These are phyloP conservation scores for Pichia sp. DNA, from an alignment of 1,139 yeast genomes.

Conservation along the genomic window DNA sequence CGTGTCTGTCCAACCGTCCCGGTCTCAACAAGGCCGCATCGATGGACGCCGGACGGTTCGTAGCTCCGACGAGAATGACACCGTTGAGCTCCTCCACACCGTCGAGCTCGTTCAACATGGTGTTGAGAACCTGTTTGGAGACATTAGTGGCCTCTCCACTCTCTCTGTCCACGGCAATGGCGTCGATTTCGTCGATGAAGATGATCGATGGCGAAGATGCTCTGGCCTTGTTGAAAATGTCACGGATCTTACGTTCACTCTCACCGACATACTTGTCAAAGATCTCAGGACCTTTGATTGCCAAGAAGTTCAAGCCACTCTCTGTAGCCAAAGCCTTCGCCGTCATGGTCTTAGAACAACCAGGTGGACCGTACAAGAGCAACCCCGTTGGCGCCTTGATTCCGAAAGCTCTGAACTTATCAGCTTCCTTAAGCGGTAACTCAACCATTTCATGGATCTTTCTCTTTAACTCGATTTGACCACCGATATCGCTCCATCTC, in stretches of 20 bases:
- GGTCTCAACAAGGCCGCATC: conserved; percentile 93
- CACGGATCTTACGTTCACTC: conserved; percentile 85
- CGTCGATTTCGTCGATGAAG: conserved; percentile 95
- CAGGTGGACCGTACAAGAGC: conserved; percentile 92
- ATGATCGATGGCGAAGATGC: conserved; percentile 92
- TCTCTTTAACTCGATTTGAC: conserved; percentile 78
- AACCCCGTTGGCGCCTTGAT: conserved; percentile 92
- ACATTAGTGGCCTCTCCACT: conserved; percentile 63
- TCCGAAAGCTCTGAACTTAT: conserved; percentile 72
- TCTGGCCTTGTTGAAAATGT: conserved; percentile 86
- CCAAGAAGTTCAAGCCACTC: conserved; percentile 87
- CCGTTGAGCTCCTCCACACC: conserved; percentile 95
- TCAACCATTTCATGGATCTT: conserved; percentile 89
- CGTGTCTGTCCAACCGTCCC: conserved; percentile 89
- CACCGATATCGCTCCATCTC: conserved; percentile 94
- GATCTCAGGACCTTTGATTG: conserved; percentile 95
- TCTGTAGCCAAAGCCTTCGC: conserved; percentile 96
- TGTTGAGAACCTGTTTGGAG: conserved; percentile 82
- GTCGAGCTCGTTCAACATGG: conserved; percentile 89
- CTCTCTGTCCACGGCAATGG: conserved; percentile 73
- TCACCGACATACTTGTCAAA: conserved; percentile 96
- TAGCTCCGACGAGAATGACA: conserved; percentile 92
- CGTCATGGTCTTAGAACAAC: conserved; percentile 91
- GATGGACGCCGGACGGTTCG: conserved; percentile 89
- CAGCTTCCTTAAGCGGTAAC: conserved; percentile 83